phyloP scores from a whole-genome alignment of 139 green algal species.

The Nannochloris sp. region DNA sequence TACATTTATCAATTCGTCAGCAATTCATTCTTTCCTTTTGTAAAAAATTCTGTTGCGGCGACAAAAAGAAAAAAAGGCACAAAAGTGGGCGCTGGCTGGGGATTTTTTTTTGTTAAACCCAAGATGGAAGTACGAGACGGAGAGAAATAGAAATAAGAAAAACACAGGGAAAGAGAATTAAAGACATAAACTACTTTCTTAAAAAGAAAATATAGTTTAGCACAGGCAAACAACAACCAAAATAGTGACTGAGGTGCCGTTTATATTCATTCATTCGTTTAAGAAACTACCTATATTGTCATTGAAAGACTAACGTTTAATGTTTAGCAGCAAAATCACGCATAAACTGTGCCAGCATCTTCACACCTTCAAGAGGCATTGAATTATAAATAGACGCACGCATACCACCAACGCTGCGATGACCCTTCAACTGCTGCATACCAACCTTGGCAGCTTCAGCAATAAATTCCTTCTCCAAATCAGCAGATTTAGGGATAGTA shows the following conservation, averaged over 20 bases:
- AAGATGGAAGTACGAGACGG: too few relatives aligned
- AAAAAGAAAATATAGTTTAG: not conserved
- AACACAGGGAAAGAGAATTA: not conserved
- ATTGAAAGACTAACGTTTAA: too few relatives aligned
- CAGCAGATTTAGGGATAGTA: slow-evolving; percentile 80
- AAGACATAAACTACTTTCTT: not conserved
- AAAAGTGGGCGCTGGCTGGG: too few relatives aligned
- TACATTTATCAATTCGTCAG: not conserved
- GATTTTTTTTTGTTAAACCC: too few relatives aligned
- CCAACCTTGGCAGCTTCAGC: slow-evolving; percentile 42
- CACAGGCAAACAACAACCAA: not conserved
- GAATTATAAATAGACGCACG: slow-evolving; percentile 98
- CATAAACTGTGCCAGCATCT: slow-evolving; percentile 88
- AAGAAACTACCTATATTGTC: slow-evolving; percentile 13
- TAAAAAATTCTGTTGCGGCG: not conserved
- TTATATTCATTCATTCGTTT: too few relatives aligned
- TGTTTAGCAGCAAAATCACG: slow-evolving; percentile 65
- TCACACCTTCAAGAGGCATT: slow-evolving; percentile 88
- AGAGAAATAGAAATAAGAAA: not conserved
- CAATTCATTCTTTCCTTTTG: slow-evolving; percentile 3
- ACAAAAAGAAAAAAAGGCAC: not conserved
- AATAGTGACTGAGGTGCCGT: not conserved
- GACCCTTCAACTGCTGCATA: slow-evolving; percentile 89
- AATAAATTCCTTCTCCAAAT: slow-evolving; percentile 83
- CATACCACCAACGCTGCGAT: slow-evolving; percentile 97